Base-by-base conservation (phyloP, 768 basidiomycete genomes). In the Pilatotrama ljubarskyi region DNA sequence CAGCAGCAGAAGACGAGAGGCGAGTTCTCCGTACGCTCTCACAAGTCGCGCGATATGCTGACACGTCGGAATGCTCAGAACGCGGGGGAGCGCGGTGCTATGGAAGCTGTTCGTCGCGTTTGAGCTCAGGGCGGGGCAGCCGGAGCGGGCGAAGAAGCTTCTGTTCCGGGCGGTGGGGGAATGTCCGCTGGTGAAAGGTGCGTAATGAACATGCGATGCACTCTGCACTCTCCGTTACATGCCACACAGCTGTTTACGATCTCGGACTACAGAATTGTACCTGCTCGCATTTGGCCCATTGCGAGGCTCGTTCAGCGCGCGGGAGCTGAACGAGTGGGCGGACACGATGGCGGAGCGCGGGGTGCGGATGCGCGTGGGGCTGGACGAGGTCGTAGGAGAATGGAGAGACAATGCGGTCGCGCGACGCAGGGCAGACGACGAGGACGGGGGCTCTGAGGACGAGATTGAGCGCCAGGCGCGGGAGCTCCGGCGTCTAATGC, bases 311-410 rank as follows among this genome's bases (percentile, higher is more conserved):
- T 93, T 93, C 71, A 79, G 74, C 48, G 64, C 73, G 17, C 73
- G 74, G 15, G 91, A 93, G 70, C 75, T 93, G 63, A 78, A 78
- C 51, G 77, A 69, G 20, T 79, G 88, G 53, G 86, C 78, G 48
- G 89, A 91, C 56, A 82, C 82, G 3, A 93, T 93, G 91, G 86
- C 80, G 5, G 91, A 93, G 69, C 75, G 88, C 38, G 87, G 85
- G 3, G 66, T 93, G 22, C 81, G 91, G 46, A 73, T 89, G 69
- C 78, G 86, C 43, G 70, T 73, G 49, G 86, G 82, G 0, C 60
- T 92, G 65, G 88, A 91, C 13, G 85, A 85, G 65, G 75, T 74
- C 47, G 43, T 84, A 40, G 80, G 77, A 20, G 80, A 77, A 9
- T 79, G 76, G 77, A 50, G 42, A 50, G 64, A 56, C 20, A 25